Conservation (phyloP, 352 stramenopile genomes). For the Pythium scleroteichum region DNA sequence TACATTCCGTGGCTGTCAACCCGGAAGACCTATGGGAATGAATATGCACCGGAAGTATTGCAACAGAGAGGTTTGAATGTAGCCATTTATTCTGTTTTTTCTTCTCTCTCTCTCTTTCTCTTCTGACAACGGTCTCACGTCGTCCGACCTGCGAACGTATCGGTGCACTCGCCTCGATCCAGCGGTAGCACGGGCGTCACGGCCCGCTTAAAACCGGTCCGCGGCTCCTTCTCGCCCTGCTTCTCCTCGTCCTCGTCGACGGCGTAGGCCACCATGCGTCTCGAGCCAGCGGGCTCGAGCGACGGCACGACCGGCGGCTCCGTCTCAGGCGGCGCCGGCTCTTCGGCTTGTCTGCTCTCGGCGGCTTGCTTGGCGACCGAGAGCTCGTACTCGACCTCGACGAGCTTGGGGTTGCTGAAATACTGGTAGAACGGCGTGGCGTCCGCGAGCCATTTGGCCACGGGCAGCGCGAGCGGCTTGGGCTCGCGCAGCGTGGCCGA, state of each 20-base stretch:
- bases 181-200: conserved; percentile 2
- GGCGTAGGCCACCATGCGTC: conserved; percentile 8
- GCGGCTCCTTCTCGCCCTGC: background rate
- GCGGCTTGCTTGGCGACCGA: background rate
- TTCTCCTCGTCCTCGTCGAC: background rate
- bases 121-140: no score
- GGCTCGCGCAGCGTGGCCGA: background rate
- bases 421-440: conserved; percentile 25
- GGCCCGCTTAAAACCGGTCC: background rate
- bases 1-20: background rate
- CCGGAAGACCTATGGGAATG: background rate
- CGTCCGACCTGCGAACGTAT: no score
- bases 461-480: conserved; percentile 10
- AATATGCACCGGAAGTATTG: no score
- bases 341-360: background rate
- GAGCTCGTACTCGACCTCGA: conserved; percentile 20
- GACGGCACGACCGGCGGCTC: no score
- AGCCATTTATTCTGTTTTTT: background rate
- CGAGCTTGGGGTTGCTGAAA: conserved; percentile 25
- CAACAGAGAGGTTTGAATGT: background rate
- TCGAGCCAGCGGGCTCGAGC: no score
- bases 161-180: background rate
- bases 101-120: no score
- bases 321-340: background rate
- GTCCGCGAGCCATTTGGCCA: conserved; percentile 15